Percentiles rank a stretch among this genome's conserved stretches.
Conservation (phyloP, 176 grass and related monocot genomes). For the Triticum urartu region DNA sequence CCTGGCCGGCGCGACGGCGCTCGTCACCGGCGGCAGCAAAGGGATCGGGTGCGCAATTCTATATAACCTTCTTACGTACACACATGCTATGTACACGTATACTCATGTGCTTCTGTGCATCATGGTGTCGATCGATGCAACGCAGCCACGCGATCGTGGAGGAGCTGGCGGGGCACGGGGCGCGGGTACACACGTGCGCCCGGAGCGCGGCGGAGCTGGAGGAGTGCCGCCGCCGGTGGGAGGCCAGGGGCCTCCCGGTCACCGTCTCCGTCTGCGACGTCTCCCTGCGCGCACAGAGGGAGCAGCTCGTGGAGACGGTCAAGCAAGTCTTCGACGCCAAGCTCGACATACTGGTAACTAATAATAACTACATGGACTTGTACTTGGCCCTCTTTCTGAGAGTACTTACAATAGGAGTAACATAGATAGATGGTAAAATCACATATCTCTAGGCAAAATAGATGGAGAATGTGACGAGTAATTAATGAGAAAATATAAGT, state of each 20-base stretch:
- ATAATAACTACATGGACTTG: too few species aligned
- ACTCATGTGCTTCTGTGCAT: neutral
- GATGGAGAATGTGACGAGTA: too few species aligned
- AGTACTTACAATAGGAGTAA: too few species aligned
- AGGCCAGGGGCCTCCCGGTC: neutral
- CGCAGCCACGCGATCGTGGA: neutral
- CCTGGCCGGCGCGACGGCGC: neutral
- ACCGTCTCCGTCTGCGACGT: slow-evolving; percentile 5
- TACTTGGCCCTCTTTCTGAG: too few species aligned
- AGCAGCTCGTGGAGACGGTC: neutral
- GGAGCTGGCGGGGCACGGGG: neutral
- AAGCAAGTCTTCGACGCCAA: neutral
- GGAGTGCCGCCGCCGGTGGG: slow-evolving; percentile 2
- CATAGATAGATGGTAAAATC: too few species aligned
- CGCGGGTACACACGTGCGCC: slow-evolving; percentile 9
- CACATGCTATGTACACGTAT: neutral
- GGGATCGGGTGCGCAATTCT: neutral
- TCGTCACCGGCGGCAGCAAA: slow-evolving; percentile 11
- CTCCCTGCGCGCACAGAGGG: neutral
- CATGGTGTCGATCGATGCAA: neutral
- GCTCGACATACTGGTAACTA: neutral
- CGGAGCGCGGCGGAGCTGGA: neutral
- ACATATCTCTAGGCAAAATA: too few species aligned
- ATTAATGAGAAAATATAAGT: too few species aligned
- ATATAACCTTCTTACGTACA: neutral